These are phyloP conservation scores for Pythium insidiosum DNA, from an alignment of 352 stramenopile species.

Conservation along the genomic window DNA sequence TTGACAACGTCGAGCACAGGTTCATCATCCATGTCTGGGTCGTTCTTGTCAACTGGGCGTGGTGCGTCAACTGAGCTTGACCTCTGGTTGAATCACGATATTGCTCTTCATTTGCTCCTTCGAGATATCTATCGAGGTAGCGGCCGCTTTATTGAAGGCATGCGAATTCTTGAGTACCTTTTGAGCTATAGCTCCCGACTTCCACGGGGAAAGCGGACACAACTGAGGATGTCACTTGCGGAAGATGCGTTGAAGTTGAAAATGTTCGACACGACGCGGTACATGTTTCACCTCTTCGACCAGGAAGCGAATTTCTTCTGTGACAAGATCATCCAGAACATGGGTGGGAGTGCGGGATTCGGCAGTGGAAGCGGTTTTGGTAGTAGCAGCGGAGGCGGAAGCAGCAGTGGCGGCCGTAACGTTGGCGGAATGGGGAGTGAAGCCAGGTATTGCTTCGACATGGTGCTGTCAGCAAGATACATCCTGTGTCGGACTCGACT, in stretches of 20 bases:
- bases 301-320: conserved; percentile 71
- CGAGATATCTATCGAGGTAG: conserved; percentile 74
- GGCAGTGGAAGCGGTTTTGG: conserved; percentile 35
- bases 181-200: conserved; percentile 64
- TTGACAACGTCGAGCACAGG: conserved; percentile 64
- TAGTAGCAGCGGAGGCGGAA: conserved; percentile 49
- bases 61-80: conserved; percentile 70
- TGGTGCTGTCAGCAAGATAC: conserved; percentile 69
- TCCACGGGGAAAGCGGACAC: conserved; percentile 69
- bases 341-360: conserved; percentile 39
- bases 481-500: conserved; percentile 58
- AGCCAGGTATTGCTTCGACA: conserved; percentile 73
- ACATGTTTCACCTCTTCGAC: conserved; percentile 69
- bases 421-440: conserved; percentile 71
- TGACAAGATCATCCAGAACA: conserved; percentile 52
- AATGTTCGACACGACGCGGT: conserved; percentile 64
- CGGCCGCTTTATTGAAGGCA: conserved; percentile 67
- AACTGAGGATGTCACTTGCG: conserved; percentile 68
- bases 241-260: conserved; percentile 72
- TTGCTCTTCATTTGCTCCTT: conserved; percentile 75
- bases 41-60: conserved; percentile 42
- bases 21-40: conserved; percentile 52
- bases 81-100: conserved; percentile 73
- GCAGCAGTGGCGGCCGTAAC: conserved; percentile 38
- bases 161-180: conserved; percentile 71